A percentile compares a stretch with the other conserved stretches of the same genome.
phyloP scores from a whole-genome alignment of 257 asterid genomes.

The Apocynum venetum region DNA sequence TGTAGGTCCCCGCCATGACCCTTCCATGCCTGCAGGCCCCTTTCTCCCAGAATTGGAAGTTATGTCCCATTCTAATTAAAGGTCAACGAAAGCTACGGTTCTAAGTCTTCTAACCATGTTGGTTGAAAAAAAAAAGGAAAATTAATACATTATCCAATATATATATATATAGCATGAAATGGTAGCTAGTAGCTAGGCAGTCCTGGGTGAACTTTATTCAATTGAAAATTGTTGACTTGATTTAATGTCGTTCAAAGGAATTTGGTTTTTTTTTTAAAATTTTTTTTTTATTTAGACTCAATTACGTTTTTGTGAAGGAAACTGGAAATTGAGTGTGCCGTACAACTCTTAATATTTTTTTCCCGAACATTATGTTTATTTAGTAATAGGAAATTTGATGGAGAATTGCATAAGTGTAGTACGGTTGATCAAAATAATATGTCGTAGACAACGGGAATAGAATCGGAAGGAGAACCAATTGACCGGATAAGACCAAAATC shows the following conservation, averaged over 20 bases:
- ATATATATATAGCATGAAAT: background rate
- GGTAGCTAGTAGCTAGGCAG: background rate
- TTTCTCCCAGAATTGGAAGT: background rate
- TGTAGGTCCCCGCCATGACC: slow-evolving; percentile 12
- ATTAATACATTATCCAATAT: background rate
- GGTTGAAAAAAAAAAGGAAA: too few relatives aligned
- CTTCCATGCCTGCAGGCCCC: background rate
- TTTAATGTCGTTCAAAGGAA: slow-evolving; percentile 14
- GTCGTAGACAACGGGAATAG: background rate
- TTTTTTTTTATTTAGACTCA: background rate
- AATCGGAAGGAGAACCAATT: background rate
- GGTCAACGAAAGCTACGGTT: slow-evolving; percentile 22
- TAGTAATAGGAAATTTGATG: background rate
- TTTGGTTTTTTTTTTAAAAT: background rate
- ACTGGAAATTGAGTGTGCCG: background rate
- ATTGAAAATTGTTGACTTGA: slow-evolving; percentile 12
- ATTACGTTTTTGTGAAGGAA: too few relatives aligned
- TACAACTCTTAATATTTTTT: background rate
- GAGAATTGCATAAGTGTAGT: background rate
- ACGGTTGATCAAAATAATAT: background rate
- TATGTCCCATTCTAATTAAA: background rate
- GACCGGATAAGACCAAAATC: background rate
- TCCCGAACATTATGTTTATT: background rate
- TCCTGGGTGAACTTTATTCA: slow-evolving; percentile 3
- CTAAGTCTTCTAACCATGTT: background rate